phyloP scores from a whole-genome alignment of 805 yeast species.

The Wickerhamomyces strasburgensis region DNA sequence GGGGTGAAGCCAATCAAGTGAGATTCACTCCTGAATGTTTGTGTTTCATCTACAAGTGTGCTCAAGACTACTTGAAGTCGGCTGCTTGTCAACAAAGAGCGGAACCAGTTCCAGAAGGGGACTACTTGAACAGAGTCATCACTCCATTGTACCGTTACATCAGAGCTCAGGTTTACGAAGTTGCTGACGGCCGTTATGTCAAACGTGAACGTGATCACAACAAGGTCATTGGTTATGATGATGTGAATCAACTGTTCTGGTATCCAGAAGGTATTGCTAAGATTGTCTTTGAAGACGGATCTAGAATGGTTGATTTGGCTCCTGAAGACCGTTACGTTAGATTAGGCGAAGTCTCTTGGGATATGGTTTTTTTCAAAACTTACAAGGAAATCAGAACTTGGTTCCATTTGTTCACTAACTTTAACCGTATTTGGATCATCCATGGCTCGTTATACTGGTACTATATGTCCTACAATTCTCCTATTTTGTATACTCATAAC shows the following conservation, averaged over 20 bases:
- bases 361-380: conserved; percentile 88
- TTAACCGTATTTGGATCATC: conserved; percentile 97
- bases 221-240: conserved; percentile 87
- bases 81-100: conserved; percentile 87
- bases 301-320: conserved; percentile 86
- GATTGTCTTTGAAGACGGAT: conserved; percentile 86
- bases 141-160: conserved; percentile 83
- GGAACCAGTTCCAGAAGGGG: conserved; percentile 82
- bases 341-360: conserved; percentile 92
- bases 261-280: conserved; percentile 98
- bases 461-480: conserved; percentile 90
- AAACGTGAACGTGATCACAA: conserved; percentile 85
- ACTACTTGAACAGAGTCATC: conserved; percentile 83
- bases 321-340: conserved; percentile 83
- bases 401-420: conserved; percentile 92
- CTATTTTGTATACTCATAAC: conserved; percentile 82
- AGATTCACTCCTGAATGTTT: conserved; percentile 88
- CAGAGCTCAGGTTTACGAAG: conserved; percentile 78
- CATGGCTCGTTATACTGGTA: conserved; percentile 91
- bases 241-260: conserved; percentile 98
- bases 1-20: conserved; percentile 94
- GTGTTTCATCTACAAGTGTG: conserved; percentile 93
- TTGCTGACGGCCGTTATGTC: conserved; percentile 74
- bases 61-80: conserved; percentile 81
- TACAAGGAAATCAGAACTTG: conserved; percentile 95